These are phyloP conservation scores for Ceratocystis papillata DNA, from an alignment of 2,329 filamentous ascomycete species.

Conservation along the genomic window DNA sequence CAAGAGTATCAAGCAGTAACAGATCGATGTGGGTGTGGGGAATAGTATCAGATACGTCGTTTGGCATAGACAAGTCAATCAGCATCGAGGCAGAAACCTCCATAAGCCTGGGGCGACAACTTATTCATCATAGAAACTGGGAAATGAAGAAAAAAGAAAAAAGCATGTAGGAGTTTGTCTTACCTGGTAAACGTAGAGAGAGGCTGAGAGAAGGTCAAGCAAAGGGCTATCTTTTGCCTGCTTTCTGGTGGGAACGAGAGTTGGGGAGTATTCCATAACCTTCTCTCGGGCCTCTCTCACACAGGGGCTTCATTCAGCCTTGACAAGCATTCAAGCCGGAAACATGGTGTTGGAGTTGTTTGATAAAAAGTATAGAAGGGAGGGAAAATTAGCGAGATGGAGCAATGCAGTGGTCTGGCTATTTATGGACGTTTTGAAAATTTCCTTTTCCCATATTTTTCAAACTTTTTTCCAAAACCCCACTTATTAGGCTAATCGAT, in stretches of 20 bases:
- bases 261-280: neutral
- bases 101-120: constrained; percentile 43
- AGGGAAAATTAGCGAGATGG: neutral
- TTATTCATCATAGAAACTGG: constrained; percentile 35
- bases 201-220: constrained; percentile 3
- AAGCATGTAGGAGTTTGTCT: neutral
- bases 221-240: neutral
- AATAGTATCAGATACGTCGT: constrained; percentile 28
- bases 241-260: neutral
- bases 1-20: constrained; percentile 3
- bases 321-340: neutral
- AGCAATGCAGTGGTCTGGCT: neutral
- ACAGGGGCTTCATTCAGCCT: neutral
- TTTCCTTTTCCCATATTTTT: constrained; percentile 15
- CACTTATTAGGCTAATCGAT: constrained; percentile 16
- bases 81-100: constrained; percentile 41
- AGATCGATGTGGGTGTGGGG: neutral
- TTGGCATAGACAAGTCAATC: constrained; percentile 47
- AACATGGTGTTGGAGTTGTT: neutral
- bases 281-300: constrained; percentile 2
- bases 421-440: constrained; percentile 8
- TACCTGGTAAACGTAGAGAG: constrained; percentile 1
- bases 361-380: constrained; percentile 2
- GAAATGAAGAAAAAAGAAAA: constrained; percentile 8
- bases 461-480: constrained; percentile 1